Percentiles rank a stretch among this genome's conserved stretches.
phyloP scores from a whole-genome alignment of 2,329 filamentous ascomycete species.

The Alternaria sp. region DNA sequence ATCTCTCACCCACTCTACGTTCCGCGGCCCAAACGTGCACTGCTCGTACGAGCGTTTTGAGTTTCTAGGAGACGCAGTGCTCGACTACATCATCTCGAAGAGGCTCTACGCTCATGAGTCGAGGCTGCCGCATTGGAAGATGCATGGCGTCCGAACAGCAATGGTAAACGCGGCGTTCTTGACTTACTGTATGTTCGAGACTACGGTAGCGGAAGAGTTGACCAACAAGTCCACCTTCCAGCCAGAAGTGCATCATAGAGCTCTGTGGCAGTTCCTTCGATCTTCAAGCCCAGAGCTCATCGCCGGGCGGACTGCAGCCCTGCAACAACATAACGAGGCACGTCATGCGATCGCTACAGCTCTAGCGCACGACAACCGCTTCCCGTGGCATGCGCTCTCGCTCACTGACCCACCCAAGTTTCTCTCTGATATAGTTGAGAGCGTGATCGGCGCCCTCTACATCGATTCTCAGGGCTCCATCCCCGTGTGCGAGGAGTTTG shows the following conservation, averaged over 20 bases:
- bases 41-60: conserved; percentile 77
- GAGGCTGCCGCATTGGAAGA: conserved; percentile 61
- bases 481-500: conserved; percentile 62
- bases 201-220: conserved; percentile 46
- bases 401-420: conserved; percentile 54
- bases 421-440: conserved; percentile 69
- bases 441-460: conserved; percentile 80
- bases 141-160: conserved; percentile 78
- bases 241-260: conserved; percentile 36
- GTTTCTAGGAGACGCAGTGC: conserved; percentile 83
- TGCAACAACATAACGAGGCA: conserved; percentile 57
- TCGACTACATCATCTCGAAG: conserved; percentile 77
- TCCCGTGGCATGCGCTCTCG: conserved; percentile 79
- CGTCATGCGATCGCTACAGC: conserved; percentile 58
- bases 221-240: conserved; percentile 42
- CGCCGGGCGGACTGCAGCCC: conserved; percentile 53
- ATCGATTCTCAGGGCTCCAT: conserved; percentile 64
- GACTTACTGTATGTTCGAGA: conserved; percentile 74
- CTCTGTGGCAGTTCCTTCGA: conserved; percentile 75
- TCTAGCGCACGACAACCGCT: conserved; percentile 60
- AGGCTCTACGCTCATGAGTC: conserved; percentile 62
- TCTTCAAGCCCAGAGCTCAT: conserved; percentile 60
- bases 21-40: conserved; percentile 50
- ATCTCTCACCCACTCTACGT: conserved; percentile 79
- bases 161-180: conserved; percentile 83